Evolutionary conservation across 2,329 filamentous ascomycete genomes (phyloP).

Genomic region (Trichophaea hybrida): DNA sequence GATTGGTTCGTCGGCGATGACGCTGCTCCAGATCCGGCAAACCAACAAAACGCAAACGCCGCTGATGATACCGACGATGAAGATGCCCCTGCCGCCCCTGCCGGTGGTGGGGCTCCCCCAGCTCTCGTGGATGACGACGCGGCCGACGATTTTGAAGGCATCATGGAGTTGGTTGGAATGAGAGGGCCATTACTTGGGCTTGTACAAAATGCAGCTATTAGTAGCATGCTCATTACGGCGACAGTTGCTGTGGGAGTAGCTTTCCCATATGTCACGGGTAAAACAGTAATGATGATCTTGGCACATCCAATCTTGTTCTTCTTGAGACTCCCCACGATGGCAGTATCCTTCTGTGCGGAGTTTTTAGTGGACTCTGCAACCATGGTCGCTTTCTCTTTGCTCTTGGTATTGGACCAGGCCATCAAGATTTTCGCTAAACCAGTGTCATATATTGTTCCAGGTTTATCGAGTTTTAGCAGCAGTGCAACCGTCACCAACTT

Average conservation of each 20-base stretch:
- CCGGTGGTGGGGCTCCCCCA: conserved; percentile 3
- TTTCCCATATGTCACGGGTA: conserved; percentile 81
- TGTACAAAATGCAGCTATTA: conserved; percentile 91
- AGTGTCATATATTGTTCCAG: conserved; percentile 20
- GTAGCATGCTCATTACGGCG: conserved; percentile 72
- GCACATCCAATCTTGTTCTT: conserved; percentile 26
- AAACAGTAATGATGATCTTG: conserved; percentile 49
- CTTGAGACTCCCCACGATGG: conserved; percentile 22
- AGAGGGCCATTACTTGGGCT: conserved; percentile 79
- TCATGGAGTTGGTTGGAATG: conserved; percentile 93
- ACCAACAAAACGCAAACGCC: conserved; percentile 8
- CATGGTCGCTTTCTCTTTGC: conserved; percentile 23
- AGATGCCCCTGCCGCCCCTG: conserved; percentile 7
- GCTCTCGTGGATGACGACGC: conserved; percentile 31
- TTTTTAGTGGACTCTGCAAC: conserved; percentile 25
- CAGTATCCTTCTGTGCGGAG: conserved; percentile 24
- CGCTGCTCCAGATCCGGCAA: conserved; percentile 8
- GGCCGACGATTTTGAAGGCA: conserved; percentile 86
- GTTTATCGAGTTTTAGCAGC: conserved; percentile 16
- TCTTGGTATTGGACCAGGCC: conserved; percentile 23
- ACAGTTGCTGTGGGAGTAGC: conserved; percentile 78
- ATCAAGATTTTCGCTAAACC: conserved; percentile 18
- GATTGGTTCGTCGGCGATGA: conserved; percentile 17
- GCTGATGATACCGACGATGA: conserved; percentile 19
- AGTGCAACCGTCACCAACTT: conserved; percentile 19